Evolutionary conservation across 2,329 filamentous ascomycete species (phyloP).

Genomic region (Didymella pomorum): DNA sequence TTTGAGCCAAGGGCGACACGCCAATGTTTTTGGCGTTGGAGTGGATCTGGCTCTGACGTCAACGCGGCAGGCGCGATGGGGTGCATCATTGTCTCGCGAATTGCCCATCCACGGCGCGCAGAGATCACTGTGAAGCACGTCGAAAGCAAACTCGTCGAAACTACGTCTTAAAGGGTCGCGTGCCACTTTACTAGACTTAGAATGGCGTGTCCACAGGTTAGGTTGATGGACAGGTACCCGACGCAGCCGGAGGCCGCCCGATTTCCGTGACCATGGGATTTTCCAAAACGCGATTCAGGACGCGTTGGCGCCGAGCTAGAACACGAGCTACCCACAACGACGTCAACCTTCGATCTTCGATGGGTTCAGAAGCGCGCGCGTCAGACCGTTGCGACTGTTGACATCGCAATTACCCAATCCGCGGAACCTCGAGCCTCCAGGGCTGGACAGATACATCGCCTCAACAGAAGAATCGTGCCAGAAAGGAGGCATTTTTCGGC

Average conservation of each 20-base stretch:
- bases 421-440: neutral
- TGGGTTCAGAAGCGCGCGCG: neutral
- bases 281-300: slow-evolving; percentile 8
- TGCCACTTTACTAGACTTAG: slow-evolving; percentile 13
- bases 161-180: slow-evolving; percentile 4
- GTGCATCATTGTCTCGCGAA: neutral
- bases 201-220: slow-evolving; percentile 14
- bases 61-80: slow-evolving; percentile 8
- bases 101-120: neutral
- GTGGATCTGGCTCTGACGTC: slow-evolving; percentile 20
- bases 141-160: neutral
- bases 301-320: slow-evolving; percentile 18
- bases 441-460: no score
- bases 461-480: no score
- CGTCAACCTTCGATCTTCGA: slow-evolving; percentile 14
- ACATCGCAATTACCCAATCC: neutral
- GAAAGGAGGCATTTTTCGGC: no score
- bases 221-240: slow-evolving; percentile 18
- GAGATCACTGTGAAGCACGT: neutral
- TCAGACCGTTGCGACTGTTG: neutral
- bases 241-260: slow-evolving; percentile 6
- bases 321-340: slow-evolving; percentile 14
- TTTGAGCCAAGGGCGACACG: slow-evolving; percentile 14
- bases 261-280: slow-evolving; percentile 16
- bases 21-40: slow-evolving; percentile 18